Evolutionary conservation across 2,329 filamentous ascomycete genomes (phyloP), one percentile per base, ranked within the genome.

Genomic region (Diaporthe nobilis): DNA sequence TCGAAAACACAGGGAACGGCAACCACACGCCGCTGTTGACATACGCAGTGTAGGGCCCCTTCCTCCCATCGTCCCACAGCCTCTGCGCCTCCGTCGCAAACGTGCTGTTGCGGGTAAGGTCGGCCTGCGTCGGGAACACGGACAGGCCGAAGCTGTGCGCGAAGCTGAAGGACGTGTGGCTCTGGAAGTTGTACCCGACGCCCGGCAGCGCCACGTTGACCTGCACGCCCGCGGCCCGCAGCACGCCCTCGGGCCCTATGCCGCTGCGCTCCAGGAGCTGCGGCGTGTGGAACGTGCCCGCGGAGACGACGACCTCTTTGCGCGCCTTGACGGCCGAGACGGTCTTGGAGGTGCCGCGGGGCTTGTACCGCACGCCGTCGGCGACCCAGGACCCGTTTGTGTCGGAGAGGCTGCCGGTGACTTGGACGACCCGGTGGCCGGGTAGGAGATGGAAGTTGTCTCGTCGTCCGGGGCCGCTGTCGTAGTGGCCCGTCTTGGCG

Each of bases 201-300:
- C 84, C 84, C 3, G 83, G 81, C 58, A 85, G 86, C 31, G 83
- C 80, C 22, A 89, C 81, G 74, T 70, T 70, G 49, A 70, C 34
- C 34, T 17, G 49, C 15, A 70, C 65, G 15, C 65, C 65, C 13
- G 85, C 86, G 44, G 84, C 81, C 17, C 84, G 79, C n/a, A 90
- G 84, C 0, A 85, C 85, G 3, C 84, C 85, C 2, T 81, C 80
- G 20, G 83, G 77, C 6, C 92, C 92, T 53, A 93, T 86, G 0
- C 92, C 91, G 0, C 90, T 92, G 2, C 92, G 83, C 77, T 93
- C 91, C n/a, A 90, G 86, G 22, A 91, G 83, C 81, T 89, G 90
- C 7, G 88, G 92, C 13, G 89, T 91, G 79, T 88, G 87, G 55
- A 90, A 83, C 39, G 86, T 88, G 0, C 92, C 92, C 0, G 90